Conservation (phyloP, 768 basidiomycete genomes). For the Psilocybe subaeruginosa region DNA sequence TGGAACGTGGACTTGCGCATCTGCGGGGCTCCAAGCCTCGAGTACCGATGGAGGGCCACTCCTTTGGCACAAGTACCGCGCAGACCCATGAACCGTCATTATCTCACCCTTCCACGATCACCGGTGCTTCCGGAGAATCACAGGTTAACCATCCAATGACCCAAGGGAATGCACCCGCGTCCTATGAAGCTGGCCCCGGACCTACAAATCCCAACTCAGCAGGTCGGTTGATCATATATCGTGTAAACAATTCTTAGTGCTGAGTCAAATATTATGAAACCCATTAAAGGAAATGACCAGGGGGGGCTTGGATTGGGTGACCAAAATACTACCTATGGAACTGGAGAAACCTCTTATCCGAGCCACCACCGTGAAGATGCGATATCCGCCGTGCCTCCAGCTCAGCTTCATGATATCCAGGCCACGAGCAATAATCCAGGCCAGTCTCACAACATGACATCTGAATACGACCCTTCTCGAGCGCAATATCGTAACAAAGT, state of each 20-base stretch:
- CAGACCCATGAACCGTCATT: not conserved
- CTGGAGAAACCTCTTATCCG: conserved; percentile 11
- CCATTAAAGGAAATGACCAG: too few species aligned
- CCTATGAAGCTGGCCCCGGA: not conserved
- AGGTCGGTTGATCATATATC: not conserved
- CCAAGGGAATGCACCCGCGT: not conserved
- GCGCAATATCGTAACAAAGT: not conserved
- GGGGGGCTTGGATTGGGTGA: too few species aligned
- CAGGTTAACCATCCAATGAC: too few species aligned
- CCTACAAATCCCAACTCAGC: not conserved
- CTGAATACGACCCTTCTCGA: conserved; percentile 1
- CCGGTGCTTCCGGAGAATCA: not conserved
- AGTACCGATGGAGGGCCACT: not conserved
- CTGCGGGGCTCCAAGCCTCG: conserved; percentile 17
- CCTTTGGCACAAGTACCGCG: not conserved
- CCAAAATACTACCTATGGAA: not conserved
- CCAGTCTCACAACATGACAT: not conserved
- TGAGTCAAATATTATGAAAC: not conserved
- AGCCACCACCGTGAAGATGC: conserved; percentile 29
- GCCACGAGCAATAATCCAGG: not conserved
- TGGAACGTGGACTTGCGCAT: conserved; percentile 39
- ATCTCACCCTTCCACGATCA: not conserved
- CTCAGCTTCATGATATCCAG: conserved; percentile 18
- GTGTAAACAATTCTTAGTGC: not conserved
- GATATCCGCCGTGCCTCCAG: conserved; percentile 17